Base-by-base conservation (phyloP, 345 rosid species). In the Litchi chinensis region DNA sequence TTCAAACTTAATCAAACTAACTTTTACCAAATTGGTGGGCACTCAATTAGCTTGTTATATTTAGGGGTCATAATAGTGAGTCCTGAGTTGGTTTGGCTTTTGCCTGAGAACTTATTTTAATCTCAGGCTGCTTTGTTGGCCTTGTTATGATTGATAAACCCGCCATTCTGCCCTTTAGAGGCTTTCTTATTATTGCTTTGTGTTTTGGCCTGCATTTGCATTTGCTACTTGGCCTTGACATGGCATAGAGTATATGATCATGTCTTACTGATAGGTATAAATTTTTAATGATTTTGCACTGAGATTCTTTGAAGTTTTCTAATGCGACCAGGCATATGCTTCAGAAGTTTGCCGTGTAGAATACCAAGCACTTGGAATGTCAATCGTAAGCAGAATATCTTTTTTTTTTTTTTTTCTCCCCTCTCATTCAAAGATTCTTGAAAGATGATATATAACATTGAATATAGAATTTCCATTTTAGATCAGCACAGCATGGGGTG, bases 401-500 rank as follows among this genome's bases (percentile, higher is more conserved):
- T 39, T 21, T 28, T 59, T 62, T 32, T 32, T 32, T 32, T 32
- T 2, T 71, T n/a, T n/a, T n/a, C n/a, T n/a, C n/a, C n/a, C 11
- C 50, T 50, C 19, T 48, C 70, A 6, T 65, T 71, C 65, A 48
- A 46, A 7, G 56, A 8, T 41, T 70, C 64, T 75, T 71, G 32
- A 37, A 8, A 69, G 43, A 18, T 65, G 57, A 56, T 48, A 3
- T n/a, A 18, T 28, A 68, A 18, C 41, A 62, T 11, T 16, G 5
- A 79, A 57, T 37, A 37, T 43, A 74, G 10, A 54, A 39, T 39
- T 21, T 50, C 66, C 70, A 71, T 79, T 75, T 80, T 85, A 92
- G 98, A 84, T 92, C 68, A 92, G 95, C 83, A 86, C 95, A 69
- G 83, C 98, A 5, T 85, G 98, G 89, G 97, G 95, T 72, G 85